These are phyloP conservation scores for Drosera capensis DNA, from an alignment of 148 eudicot species.

Conservation along the genomic window DNA sequence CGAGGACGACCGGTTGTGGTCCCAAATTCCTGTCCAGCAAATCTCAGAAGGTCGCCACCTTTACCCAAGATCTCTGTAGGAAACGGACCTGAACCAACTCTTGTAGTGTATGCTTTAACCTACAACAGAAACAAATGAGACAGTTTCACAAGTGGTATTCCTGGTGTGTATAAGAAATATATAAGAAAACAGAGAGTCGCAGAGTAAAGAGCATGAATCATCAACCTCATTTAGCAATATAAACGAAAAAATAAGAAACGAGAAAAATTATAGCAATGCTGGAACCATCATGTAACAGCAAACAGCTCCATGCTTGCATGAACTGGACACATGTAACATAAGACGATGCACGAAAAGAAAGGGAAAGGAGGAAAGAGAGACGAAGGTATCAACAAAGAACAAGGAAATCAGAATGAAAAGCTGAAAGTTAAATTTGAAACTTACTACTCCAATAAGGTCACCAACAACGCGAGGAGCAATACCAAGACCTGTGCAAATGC, in stretches of 20 bases:
- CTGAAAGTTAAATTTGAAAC: conserved; percentile 22
- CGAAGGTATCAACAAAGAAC: background rate
- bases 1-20: conserved; percentile 96
- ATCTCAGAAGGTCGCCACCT: conserved; percentile 75
- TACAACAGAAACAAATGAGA: conserved; percentile 9
- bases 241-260: too few relatives aligned
- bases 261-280: too few relatives aligned
- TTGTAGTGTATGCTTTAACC: conserved; percentile 98
- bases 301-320: too few relatives aligned
- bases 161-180: too few relatives aligned
- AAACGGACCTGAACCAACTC: conserved; percentile 97
- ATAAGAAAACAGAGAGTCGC: background rate
- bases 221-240: too few relatives aligned
- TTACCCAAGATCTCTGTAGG: conserved; percentile 83
- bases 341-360: too few relatives aligned
- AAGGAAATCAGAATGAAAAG: background rate
- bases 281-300: too few relatives aligned
- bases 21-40: conserved; percentile 96
- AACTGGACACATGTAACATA: too few relatives aligned
- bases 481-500: conserved; percentile 96
- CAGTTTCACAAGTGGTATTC: background rate
- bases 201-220: too few relatives aligned
- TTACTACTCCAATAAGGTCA: conserved; percentile 93
- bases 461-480: conserved; percentile 86
- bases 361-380: background rate